A percentile compares a stretch with the other conserved stretches of the same genome.
These are phyloP conservation scores for Antitrichia curtipendula DNA, from an alignment of 225 moss, liverwort and hornwort genomes.

Conservation along the genomic window DNA sequence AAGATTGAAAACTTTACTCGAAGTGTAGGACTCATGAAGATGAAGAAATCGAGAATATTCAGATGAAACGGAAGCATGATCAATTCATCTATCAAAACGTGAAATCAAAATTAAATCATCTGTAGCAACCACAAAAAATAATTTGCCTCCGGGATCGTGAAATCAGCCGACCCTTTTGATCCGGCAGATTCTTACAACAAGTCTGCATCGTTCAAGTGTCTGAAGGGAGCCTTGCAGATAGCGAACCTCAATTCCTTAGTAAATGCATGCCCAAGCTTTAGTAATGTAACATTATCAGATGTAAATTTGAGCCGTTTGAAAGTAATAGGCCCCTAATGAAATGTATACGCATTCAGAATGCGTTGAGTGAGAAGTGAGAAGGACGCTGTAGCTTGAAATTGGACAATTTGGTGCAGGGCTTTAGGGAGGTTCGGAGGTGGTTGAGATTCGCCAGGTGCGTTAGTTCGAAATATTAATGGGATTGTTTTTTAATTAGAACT, in stretches of 20 bases:
- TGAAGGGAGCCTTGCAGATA: neutral
- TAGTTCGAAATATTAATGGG: too few relatives aligned
- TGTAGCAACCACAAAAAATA: neutral
- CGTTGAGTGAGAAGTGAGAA: too few relatives aligned
- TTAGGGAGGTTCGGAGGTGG: too few relatives aligned
- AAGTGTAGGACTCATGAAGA: neutral
- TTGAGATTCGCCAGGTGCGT: too few relatives aligned
- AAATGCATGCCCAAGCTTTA: too few relatives aligned
- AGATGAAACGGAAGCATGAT: neutral
- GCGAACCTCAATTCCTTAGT: neutral
- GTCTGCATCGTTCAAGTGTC: neutral
- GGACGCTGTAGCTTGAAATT: too few relatives aligned
- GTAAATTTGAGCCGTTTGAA: neutral
- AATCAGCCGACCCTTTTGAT: neutral
- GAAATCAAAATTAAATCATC: neutral
- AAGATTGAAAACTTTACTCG: too few relatives aligned
- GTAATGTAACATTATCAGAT: neutral
- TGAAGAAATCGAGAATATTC: neutral
- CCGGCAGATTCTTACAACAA: neutral
- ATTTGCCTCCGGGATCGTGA: neutral
- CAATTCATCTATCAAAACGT: neutral
- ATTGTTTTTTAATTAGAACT: too few relatives aligned
- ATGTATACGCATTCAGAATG: too few relatives aligned
- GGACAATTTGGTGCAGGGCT: too few relatives aligned
- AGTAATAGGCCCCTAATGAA: too few relatives aligned